Evolutionary conservation across 2,329 filamentous ascomycete species (phyloP), one percentile per base, ranked within the genome.

Genomic region (Boeremia lycopersici): DNA sequence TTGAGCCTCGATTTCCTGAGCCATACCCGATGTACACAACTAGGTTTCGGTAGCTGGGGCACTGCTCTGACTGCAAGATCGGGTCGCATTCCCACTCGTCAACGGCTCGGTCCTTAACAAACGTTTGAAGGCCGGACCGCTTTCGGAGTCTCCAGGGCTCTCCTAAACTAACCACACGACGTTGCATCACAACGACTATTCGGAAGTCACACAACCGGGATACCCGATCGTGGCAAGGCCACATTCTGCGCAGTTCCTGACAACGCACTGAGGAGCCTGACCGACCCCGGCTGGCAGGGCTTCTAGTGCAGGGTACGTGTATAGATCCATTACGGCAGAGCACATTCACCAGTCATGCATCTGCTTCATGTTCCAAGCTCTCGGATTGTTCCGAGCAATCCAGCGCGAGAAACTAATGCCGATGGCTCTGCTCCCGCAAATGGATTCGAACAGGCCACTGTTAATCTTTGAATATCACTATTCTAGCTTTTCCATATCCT

Each of bases 51-150:
- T 54, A 54, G 40, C 45, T 46, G 15, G 34, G 46, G 30, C 52
- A 55, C 36, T 36, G 52, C 52, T 46, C 41, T 44, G 45, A 33
- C 52, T 36, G 52, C 52, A 19, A 55, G 17, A 28, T 38, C 52
- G 52, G 52, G 35, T 45, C 12, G 52, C 31, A 26, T 55, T 55
- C 52, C 52, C 52, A 55, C 52, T 55, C 52, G 52, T 55, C 42
- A 28, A 36, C 52, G 52, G 52, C 40, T 49, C 45, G 52, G 52
- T 55, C 52, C 52, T 55, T 15, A 17, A 46, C 23, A 43, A 43
- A 47, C 52, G 52, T 50, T 50, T 25, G n/a, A 33, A 45, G 51
- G 23, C 52, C 49, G 40, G 46, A 38, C 41, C 46, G 13, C 25
- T 25, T 35, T 34, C 46, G 34, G 45, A 10, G 23, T 36, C 34